phyloP scores from a whole-genome alignment of 2,329 filamentous ascomycete species.

The Trichoderma endophyticum region DNA sequence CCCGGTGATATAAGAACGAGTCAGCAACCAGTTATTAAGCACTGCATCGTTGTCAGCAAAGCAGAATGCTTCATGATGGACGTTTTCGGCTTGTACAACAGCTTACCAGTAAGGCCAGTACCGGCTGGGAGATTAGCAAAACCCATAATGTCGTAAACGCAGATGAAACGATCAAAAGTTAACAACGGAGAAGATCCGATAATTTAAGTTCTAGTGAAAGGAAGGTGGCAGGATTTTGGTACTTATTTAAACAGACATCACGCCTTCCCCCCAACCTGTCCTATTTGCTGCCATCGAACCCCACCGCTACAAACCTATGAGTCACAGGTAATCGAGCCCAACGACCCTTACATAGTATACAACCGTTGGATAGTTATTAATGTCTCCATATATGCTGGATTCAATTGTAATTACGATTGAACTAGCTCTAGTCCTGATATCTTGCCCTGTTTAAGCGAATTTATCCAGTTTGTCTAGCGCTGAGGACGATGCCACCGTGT shows the following conservation, averaged over 20 bases:
- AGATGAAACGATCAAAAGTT: neutral
- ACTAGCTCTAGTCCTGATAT: too few species aligned
- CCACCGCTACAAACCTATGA: too few species aligned
- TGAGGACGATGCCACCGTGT: neutral
- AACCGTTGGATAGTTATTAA: too few species aligned
- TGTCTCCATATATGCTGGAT: too few species aligned
- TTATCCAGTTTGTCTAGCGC: neutral
- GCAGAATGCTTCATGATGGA: neutral
- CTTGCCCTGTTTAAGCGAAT: too few species aligned
- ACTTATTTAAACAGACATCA: neutral
- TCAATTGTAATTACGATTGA: too few species aligned
- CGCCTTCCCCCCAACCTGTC: too few species aligned
- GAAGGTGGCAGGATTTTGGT: neutral
- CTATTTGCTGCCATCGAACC: too few species aligned
- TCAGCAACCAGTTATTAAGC: neutral
- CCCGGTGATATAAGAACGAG: neutral
- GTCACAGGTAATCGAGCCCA: too few species aligned
- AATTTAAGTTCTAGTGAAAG: neutral
- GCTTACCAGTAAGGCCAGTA: neutral
- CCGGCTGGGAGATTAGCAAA: neutral
- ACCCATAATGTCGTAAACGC: neutral
- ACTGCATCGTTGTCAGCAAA: neutral
- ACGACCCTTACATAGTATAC: too few species aligned
- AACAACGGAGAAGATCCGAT: neutral
- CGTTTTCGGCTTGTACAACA: neutral